Percentiles rank a stretch among this genome's conserved stretches.
Conservation (phyloP, 2,329 filamentous ascomycete species). For the Raffaelea ambrosiae region DNA sequence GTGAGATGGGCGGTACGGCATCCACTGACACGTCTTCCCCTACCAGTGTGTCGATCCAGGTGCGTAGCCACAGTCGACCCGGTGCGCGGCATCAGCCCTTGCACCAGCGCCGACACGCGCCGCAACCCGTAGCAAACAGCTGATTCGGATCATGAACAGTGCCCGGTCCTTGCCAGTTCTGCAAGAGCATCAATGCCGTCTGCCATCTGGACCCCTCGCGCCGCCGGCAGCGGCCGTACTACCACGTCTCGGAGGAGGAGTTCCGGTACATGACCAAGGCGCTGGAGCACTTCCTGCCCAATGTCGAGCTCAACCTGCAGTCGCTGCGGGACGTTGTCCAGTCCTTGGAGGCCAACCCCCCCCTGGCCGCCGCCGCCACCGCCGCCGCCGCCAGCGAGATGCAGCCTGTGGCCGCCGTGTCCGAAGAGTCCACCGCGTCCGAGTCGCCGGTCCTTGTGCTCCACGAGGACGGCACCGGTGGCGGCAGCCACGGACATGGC, state of each 20-base stretch:
- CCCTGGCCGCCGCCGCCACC: not conserved
- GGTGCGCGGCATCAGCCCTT: too few species aligned
- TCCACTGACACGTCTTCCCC: not conserved
- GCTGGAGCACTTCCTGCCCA: slow-evolving; percentile 19
- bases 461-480: not conserved
- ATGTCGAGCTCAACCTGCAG: slow-evolving; percentile 16
- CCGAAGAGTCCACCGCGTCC: not conserved
- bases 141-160: slow-evolving; percentile 9
- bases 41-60: slow-evolving; percentile 11
- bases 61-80: too few species aligned
- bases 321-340: slow-evolving; percentile 14
- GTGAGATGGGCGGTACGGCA: too few species aligned
- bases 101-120: too few species aligned
- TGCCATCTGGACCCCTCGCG: slow-evolving; percentile 19
- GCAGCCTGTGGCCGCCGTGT: not conserved
- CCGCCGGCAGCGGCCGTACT: slow-evolving; percentile 20
- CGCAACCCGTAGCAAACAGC: too few species aligned
- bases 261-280: slow-evolving; percentile 20
- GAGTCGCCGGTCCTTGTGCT: slow-evolving; percentile 8
- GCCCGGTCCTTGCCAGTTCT: slow-evolving; percentile 20
- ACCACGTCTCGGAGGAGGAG: slow-evolving; percentile 20
- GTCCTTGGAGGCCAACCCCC: slow-evolving; percentile 8
- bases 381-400: not conserved
- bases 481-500: not conserved
- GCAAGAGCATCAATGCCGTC: slow-evolving; percentile 17